phyloP scores from a whole-genome alignment of 2,329 filamentous ascomycete genomes.

The Cladophialophora psammophila region DNA sequence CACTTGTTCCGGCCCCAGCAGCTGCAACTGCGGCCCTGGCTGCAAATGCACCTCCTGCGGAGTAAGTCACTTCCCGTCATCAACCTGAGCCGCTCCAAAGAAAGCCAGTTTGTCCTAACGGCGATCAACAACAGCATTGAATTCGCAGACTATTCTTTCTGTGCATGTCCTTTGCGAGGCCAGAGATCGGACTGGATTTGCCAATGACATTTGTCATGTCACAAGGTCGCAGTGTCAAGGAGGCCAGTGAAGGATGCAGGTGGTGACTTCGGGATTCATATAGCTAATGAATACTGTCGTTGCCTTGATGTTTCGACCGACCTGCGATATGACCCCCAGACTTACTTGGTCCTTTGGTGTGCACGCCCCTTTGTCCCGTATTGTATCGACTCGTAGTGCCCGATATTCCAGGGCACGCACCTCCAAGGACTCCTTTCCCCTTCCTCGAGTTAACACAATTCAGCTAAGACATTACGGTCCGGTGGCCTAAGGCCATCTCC shows the following conservation, averaged over 20 bases:
- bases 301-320: neutral
- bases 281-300: slow-evolving; percentile 1
- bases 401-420: neutral
- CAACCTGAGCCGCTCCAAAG: neutral
- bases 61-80: slow-evolving; percentile 10
- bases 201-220: neutral
- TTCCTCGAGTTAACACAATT: neutral
- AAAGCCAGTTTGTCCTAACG: slow-evolving; percentile 1
- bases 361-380: no score
- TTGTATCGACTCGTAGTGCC: neutral
- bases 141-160: neutral
- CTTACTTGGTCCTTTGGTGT: no score
- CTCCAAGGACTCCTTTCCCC: neutral
- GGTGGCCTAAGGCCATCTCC: neutral
- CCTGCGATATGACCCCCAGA: neutral
- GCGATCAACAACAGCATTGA: neutral
- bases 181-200: neutral
- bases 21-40: slow-evolving; percentile 28
- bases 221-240: neutral
- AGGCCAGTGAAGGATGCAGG: neutral
- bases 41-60: slow-evolving; percentile 33
- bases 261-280: neutral
- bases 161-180: neutral
- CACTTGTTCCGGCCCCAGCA: slow-evolving; percentile 27
- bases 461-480: no score